Percentiles rank a stretch among this genome's conserved stretches.
phyloP scores from a whole-genome alignment of 1,284 basidiomycete genomes.

The Exobasidium cylindrosporum region DNA sequence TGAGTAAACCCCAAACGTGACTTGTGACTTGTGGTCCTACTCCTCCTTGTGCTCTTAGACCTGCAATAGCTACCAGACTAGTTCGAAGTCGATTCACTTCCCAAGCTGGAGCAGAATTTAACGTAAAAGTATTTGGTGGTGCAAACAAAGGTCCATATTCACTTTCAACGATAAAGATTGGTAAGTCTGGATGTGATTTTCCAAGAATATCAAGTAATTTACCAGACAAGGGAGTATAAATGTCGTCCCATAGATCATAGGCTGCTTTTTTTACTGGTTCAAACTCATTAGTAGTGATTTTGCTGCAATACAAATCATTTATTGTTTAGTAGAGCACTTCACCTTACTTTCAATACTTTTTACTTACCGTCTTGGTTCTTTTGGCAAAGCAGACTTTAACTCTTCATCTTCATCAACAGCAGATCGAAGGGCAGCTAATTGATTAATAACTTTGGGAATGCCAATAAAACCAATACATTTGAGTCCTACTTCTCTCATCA shows the following conservation, averaged over 20 bases:
- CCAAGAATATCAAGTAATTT: conserved; percentile 86
- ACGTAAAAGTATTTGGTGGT: conserved; percentile 62
- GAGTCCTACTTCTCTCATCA: conserved; percentile 88
- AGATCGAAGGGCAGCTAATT: conserved; percentile 48
- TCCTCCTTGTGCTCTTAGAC: conserved; percentile 76
- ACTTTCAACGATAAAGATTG: conserved; percentile 82
- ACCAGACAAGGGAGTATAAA: conserved; percentile 83
- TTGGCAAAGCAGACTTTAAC: conserved; percentile 38
- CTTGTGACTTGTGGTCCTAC: conserved; percentile 87
- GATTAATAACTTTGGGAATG: conserved; percentile 66
- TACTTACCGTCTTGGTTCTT: conserved; percentile 38
- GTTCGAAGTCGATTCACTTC: conserved; percentile 80
- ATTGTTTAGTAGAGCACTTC: background rate
- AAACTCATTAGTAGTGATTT: conserved; percentile 29
- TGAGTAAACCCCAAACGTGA: conserved; percentile 89
- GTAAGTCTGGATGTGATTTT: conserved; percentile 67
- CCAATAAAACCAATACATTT: conserved; percentile 92
- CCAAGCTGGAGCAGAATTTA: conserved; percentile 36
- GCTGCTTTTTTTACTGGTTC: conserved; percentile 37
- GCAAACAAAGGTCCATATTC: conserved; percentile 82
- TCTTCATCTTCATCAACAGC: conserved; percentile 46
- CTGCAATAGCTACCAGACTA: conserved; percentile 84
- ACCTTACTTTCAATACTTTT: background rate
- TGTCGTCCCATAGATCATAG: conserved; percentile 69
- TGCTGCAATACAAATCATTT: conserved; percentile 24